Evolutionary conservation across 768 basidiomycete genomes (phyloP), one percentile per base, ranked within the genome.

Genomic region (Amanita subjunquillea): DNA sequence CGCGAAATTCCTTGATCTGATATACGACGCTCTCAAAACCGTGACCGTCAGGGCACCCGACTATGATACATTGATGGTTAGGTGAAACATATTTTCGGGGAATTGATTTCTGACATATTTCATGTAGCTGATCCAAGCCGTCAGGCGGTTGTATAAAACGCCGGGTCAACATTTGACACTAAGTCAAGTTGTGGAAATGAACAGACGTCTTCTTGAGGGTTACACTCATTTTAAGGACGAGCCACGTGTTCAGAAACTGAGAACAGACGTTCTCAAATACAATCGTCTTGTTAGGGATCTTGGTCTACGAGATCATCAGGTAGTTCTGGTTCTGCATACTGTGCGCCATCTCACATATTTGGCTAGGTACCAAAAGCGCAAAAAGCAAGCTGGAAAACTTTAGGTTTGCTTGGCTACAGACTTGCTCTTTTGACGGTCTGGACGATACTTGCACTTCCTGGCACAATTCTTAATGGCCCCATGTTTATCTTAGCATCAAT

Each of bases 21-120:
- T 96, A 49, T 96, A 95, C 60, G 89, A 97, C 60, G 87, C 80
- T 22, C 71, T 99, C 59, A 94, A 97, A 71, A 94, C 93, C 0
- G 96, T 99, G 38, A 99, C 96, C 0, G 79, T 98, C 51, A 76
- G 94, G 53, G 91, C 93, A 15, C 93, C 95, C 2, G 96, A 99
- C 65, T 98, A 91, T 65, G 96, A 99, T 59, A 98, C 95, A 2
- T 75, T 99, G 47, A 96, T 98, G 92, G 96, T 90, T 58, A 52
- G 79, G 64, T 34, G 25, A 43, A 20, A 37, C 54, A 53, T 40
- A 51, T 48, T 55, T 53, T 36, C 23, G 10, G n/a, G 20, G 13
- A 17, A 3, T 34, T 13, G 30, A 32, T n/a, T 32, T n/a, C 48
- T 48, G 47, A 41, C 29, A 32, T 29, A 27, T 8, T 7, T 32